Conservation (phyloP, 129 eudicot species). For the Chrysanthemum makinoi region DNA sequence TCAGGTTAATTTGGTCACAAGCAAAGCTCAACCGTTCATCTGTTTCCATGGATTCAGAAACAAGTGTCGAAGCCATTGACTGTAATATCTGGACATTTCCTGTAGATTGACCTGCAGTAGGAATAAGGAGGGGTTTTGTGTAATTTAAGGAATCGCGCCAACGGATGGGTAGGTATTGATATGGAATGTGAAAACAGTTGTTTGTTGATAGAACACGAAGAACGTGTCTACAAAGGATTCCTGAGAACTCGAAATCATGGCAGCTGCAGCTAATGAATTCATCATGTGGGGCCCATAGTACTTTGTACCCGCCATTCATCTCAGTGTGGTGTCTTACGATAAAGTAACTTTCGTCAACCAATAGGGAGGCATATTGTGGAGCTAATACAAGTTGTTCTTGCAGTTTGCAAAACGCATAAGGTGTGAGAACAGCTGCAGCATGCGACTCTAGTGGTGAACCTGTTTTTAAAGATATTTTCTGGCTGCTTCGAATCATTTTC, state of each 20-base stretch:
- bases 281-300: constrained; percentile 72
- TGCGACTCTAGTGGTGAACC: constrained; percentile 90
- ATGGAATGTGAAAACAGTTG: constrained; percentile 82
- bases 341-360: constrained; percentile 63
- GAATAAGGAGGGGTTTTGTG: constrained; percentile 30
- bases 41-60: constrained; percentile 64
- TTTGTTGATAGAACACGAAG: constrained; percentile 81
- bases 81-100: constrained; percentile 61
- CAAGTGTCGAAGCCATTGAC: constrained; percentile 60
- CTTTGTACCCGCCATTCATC: constrained; percentile 67
- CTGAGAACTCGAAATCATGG: constrained; percentile 72
- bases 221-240: constrained; percentile 80
- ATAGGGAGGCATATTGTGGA: constrained; percentile 81
- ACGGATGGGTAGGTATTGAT: constrained; percentile 66
- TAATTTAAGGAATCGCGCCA: constrained; percentile 60
- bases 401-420: constrained; percentile 67
- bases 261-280: constrained; percentile 77
- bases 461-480: constrained; percentile 63
- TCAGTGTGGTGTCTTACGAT: constrained; percentile 81
- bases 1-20: constrained; percentile 59
- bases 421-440: constrained; percentile 77
- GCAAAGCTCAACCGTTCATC: constrained; percentile 69
- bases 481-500: constrained; percentile 41
- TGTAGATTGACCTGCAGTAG: constrained; percentile 29
- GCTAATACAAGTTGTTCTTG: constrained; percentile 87